Evolutionary conservation across 2,329 filamentous ascomycete genomes (phyloP).

Genomic region (Microascus cirrosus): DNA sequence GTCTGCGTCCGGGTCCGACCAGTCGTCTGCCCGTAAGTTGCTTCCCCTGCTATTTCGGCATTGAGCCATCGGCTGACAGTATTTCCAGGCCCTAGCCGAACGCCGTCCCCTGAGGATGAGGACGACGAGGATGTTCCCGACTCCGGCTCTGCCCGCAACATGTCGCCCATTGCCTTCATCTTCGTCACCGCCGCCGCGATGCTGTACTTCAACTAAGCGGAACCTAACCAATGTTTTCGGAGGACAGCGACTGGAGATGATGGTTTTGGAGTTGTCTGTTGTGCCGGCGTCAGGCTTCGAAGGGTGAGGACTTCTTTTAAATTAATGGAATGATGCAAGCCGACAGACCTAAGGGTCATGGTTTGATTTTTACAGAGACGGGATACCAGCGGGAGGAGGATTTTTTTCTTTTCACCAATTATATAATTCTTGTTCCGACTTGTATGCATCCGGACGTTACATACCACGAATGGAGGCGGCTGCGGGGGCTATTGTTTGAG

Average conservation of each 20-base stretch:
- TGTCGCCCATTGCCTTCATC: conserved; percentile 27
- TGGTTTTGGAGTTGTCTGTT: neutral
- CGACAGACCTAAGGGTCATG: neutral
- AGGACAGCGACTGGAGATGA: neutral
- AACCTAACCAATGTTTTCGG: neutral
- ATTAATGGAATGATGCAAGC: neutral
- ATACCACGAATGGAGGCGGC: neutral
- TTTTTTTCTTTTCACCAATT: neutral
- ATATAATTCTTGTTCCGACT: neutral
- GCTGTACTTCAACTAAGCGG: conserved; percentile 26
- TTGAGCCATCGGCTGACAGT: neutral
- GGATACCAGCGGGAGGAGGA: neutral
- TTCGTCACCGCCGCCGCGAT: conserved; percentile 25
- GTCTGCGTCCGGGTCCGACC: conserved; percentile 2
- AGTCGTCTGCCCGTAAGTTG: conserved; percentile 6
- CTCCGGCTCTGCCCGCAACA: conserved; percentile 14
- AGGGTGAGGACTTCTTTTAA: neutral
- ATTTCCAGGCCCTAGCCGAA: conserved; percentile 12
- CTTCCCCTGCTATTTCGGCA: neutral
- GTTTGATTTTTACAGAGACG: neutral
- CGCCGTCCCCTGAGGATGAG: conserved; percentile 20
- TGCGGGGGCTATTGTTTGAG: neutral
- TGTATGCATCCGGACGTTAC: neutral
- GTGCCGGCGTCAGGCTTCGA: neutral
- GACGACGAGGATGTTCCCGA: conserved; percentile 15